Base-by-base conservation (phyloP, 192 early-diverging fungal species). In the Rhizoclosmatium sp. region DNA sequence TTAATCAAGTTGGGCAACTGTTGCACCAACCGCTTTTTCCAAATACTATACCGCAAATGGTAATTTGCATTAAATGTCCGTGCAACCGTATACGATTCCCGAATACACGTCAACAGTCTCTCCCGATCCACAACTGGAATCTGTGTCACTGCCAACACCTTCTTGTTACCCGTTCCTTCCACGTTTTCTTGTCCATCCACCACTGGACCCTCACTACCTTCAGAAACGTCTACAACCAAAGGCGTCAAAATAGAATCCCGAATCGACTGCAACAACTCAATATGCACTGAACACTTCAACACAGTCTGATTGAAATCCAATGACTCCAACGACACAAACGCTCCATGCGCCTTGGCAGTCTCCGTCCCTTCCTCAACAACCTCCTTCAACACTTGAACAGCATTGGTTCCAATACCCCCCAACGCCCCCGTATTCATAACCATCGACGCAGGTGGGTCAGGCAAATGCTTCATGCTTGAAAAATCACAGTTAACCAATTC, bases 1-100 rank as follows among this genome's bases (percentile, higher is more conserved):
- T 95, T 96, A 40, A 97, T 88, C 58, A 98, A 75, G 69, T 96
- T 96, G 21, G 97, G 97, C 74, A 97, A 79, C 54, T 95, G 94
- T 21, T 94, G 91, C 89, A 96, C 95, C 41, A 95, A 94, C 12
- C 95, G 94, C 48, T 89, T 89, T 81, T 84, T 91, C 87, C 81
- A 94, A 79, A 98, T 87, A 19, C 93, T 92, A 60, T 93, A 87
- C 7, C 97, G 92, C 42, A 97, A 88, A 54, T 92, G 89, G 59
- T 82, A 87, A 79, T 94, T 89, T 60, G 80, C 83, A 78, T 98
- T 96, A 79, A 98, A 98, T 41, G 88, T 78, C 59, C 90, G 85
- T 3, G 97, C 94, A 85, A 97, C 94, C 23, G 88, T 83, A 76
- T 95, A 94, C 19, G 90, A 92, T 72, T 91, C 68, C 60, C 85